Base-by-base conservation (phyloP, 2,329 filamentous ascomycete species). In the Pseudogymnoascus sp. region DNA sequence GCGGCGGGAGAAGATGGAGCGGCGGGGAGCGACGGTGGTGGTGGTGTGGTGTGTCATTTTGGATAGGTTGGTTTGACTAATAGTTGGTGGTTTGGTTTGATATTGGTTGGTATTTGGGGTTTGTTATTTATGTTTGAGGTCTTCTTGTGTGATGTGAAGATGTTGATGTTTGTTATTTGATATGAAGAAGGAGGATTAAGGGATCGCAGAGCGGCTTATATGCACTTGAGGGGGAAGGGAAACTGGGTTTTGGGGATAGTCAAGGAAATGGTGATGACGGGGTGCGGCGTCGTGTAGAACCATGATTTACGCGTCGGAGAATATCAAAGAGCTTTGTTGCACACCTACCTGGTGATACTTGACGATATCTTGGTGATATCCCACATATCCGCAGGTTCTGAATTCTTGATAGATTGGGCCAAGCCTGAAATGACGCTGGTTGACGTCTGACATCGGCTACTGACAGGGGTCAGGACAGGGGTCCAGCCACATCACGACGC, bases 151-250 rank as follows among this genome's bases (percentile, higher is more conserved):
- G 12, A 37, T n/a, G 53, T 50, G 22, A 30, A 30, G 43, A 50
- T 50, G 7, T 50, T 50, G 43, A 50, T 30, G 43, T 11, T 50
- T 50, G 14, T 50, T 47, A 22, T 50, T 50, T 30, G 43, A 30
- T 50, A 58, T 36, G 53, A 58, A 58, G 53, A 58, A 58, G 35
- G 30, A 58, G 15, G 30, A 37, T 58, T 30, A 36, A 58, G 30
- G 33, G 43, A 11, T 30, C 25, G 25, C 8, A 1, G 25, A 50
- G 25, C 22, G 43, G 43, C 1, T 50, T 50, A 50, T 50, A 50
- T 50, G n/a, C 3, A 50, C 7, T 30, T 50, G 22, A 18, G 14
- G 15, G 8, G 12, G 22, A 28, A 11, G 5, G 43, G 43, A 50
- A 50, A 50, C 43, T 50, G 43, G 43, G 8, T 30, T 50, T 50